These are phyloP conservation scores for Cercospora zeina DNA, from an alignment of 2,329 filamentous ascomycete genomes.

Conservation along the genomic window DNA sequence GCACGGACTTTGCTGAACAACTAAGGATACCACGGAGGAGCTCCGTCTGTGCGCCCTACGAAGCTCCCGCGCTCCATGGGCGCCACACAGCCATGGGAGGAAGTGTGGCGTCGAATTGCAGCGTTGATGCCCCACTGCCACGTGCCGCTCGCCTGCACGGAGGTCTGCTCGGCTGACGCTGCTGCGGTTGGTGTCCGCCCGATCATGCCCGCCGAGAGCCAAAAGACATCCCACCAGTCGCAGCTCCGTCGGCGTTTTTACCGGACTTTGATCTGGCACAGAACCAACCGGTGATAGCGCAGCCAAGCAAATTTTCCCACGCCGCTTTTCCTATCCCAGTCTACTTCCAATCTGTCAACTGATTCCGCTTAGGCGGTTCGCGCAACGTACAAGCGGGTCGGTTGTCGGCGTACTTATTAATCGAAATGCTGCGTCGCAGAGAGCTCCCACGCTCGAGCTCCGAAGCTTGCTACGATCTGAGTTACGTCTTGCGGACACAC, in stretches of 20 bases:
- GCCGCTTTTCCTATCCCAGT: slow-evolving; percentile 14
- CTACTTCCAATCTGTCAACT: slow-evolving; percentile 14
- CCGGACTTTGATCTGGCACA: slow-evolving; percentile 4
- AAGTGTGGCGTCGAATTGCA: slow-evolving; percentile 2
- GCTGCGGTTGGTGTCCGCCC: neutral
- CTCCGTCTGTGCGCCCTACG: slow-evolving; percentile 4
- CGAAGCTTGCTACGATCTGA: slow-evolving; percentile 10
- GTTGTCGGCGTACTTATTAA: slow-evolving; percentile 21
- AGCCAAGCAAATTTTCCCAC: slow-evolving; percentile 12
- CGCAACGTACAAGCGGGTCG: slow-evolving; percentile 8
- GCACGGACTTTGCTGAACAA: no score
- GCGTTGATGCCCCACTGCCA: neutral
- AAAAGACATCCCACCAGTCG: slow-evolving; percentile 1
- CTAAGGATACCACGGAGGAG: no score
- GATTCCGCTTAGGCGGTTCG: slow-evolving; percentile 14
- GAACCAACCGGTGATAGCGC: slow-evolving; percentile 1
- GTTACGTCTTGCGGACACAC: neutral
- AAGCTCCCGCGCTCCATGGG: neutral
- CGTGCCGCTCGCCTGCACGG: slow-evolving; percentile 12
- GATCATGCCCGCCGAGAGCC: neutral
- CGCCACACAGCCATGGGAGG: slow-evolving; percentile 2
- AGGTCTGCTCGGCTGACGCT: slow-evolving; percentile 12
- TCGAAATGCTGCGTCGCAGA: slow-evolving; percentile 20
- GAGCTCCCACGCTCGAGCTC: slow-evolving; percentile 14
- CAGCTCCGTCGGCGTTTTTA: slow-evolving; percentile 5